These are phyloP conservation scores for Leishmania arabica DNA, from an alignment of 208 protist species.

Conservation along the genomic window DNA sequence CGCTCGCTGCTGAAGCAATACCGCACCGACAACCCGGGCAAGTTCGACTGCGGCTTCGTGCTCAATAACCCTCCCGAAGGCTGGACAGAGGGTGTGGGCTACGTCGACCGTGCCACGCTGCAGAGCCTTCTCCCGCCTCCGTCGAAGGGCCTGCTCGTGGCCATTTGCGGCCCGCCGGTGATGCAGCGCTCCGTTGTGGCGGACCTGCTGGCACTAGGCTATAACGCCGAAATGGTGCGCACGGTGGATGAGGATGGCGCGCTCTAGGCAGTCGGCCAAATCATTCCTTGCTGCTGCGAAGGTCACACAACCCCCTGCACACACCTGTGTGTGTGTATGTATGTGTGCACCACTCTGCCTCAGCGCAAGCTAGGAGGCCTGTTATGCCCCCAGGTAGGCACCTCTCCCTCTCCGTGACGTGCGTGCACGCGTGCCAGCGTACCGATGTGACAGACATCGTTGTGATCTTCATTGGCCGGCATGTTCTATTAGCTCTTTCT, in stretches of 20 bases:
- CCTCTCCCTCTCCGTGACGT: background rate
- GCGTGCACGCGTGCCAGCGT: background rate
- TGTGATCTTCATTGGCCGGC: background rate
- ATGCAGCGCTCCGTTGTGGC: slow-evolving; percentile 66
- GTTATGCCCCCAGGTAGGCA: background rate
- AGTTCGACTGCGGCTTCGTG: slow-evolving; percentile 66
- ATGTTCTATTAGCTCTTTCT: background rate
- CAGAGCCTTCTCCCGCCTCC: slow-evolving; percentile 48
- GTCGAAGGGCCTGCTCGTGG: slow-evolving; percentile 62
- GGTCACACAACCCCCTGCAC: background rate
- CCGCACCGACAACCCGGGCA: slow-evolving; percentile 33
- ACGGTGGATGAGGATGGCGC: slow-evolving; percentile 48
- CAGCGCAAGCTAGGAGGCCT: background rate
- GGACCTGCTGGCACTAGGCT: slow-evolving; percentile 36
- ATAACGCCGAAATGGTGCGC: slow-evolving; percentile 53
- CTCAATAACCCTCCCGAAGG: slow-evolving; percentile 63
- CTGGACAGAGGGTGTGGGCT: slow-evolving; percentile 71
- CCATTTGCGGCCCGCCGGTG: slow-evolving; percentile 71
- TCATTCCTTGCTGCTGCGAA: background rate
- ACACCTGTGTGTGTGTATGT: slow-evolving; percentile 11
- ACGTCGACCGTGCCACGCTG: slow-evolving; percentile 64
- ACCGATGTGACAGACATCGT: background rate
- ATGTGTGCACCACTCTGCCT: background rate
- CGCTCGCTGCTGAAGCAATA: slow-evolving; percentile 45
- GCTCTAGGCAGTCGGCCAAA: slow-evolving; percentile 19